Evolutionary conservation across 768 basidiomycete genomes (phyloP), one percentile per base, ranked within the genome.

Genomic region (Amanita jacksonii): DNA sequence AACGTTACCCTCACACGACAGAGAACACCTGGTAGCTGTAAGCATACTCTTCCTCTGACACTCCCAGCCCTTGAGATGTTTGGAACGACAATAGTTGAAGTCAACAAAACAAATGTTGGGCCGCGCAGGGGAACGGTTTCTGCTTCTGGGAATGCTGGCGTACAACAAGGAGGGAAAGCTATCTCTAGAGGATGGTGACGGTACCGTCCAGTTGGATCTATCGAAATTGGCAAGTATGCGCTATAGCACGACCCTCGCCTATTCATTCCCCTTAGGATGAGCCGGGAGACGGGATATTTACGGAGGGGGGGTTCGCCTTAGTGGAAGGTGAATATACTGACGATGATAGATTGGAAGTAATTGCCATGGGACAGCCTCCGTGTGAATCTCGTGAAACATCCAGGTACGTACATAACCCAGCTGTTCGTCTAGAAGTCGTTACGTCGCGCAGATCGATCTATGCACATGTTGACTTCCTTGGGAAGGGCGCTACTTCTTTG

Each of bases 291-390:
- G 96, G 96, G 1, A 60, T 99, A 5, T 98, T 96, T 56, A 96
- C 92, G 0, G 96, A 98, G 61, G 96, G 96, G 0, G 91, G 84
- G 47, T 86, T 97, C 60, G 90, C 91, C 1, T 74, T 99, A 12
- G 80, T 97, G 0, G 96, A 98, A 65, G 96, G 96, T 16, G 88
- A 92, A 55, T 99, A 97, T 57, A 97, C 88, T 0, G 83, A 93
- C 48, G 91, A 98, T 23, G 86, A 83, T 39, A 85, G 75, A 1
- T 69, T 99, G 39, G 75, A 84, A 51, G 89, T 97, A 5, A 78
- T 91, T 50, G 96, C 93, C 15, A 86, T 99, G 49, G 96, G 96
- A 1, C 94, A 98, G 62, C 96, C 96, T 1, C 96, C 96, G 8
- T 94, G 92, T 55, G 96, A 99, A 63, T 75, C 83, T 52, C 71